Evolutionary conservation across 2,329 filamentous ascomycete genomes (phyloP), one percentile per base, ranked within the genome.

Genomic region (Aspergillus candidus): DNA sequence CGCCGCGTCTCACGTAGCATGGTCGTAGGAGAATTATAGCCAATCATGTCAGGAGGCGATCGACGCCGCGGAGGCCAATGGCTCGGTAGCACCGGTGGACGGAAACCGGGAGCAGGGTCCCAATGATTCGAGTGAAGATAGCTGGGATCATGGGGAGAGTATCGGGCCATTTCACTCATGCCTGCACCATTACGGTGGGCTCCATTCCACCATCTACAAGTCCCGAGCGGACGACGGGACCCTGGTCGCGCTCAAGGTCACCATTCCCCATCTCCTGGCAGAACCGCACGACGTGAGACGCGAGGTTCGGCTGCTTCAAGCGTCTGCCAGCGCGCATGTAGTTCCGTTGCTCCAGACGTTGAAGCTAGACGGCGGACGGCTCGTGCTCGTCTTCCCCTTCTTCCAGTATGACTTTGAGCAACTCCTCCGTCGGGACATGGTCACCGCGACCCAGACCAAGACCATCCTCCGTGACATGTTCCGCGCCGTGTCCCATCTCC

Each of bases 311-410:
- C 83, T 97, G 37, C 74, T 98, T 22, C 66, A 72, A 10, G 72
- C 87, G 12, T 73, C 72, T 18, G 75, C 74, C 34, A 71, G 77
- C 2, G 67, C 75, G 44, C 77, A 73, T 39, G 72, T 86, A 40
- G 74, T 97, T 44, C 72, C 79, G 1, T 73, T 98, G 4, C 65
- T 89, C 4, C 82, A 88, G 33, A 82, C 81, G 0, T 90, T 94
- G 55, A 69, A 69, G 10, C 75, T 83, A 47, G 79, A 90, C 47
- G 80, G 82, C 36, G 81, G 84, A 45, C 78, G 78, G 35, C 80
- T 94, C 41, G 82, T 94, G 15, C 74, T 97, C 6, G 84, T 84
- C 1, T 94, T 96, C 50, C 93, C 93, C 0, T 96, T 85, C 65
- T 79, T 91, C 72, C 83, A 82, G 4, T 72, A 83, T 46, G 87